Percentiles rank a stretch among this genome's conserved stretches.
Conservation (phyloP, 2,329 filamentous ascomycete species). For the Fusarium sp. region DNA sequence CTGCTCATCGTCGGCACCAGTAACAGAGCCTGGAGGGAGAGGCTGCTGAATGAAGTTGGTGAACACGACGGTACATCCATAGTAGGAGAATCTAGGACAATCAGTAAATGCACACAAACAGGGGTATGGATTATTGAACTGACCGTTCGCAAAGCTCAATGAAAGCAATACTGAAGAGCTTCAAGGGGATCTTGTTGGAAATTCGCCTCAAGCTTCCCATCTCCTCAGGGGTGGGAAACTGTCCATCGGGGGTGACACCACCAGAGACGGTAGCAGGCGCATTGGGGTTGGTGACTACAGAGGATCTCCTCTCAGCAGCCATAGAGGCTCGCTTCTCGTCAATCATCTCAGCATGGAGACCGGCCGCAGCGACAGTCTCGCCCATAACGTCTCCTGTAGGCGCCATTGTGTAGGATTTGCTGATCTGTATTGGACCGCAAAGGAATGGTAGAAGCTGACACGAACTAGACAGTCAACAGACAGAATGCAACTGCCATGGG, state of each 20-base stretch:
- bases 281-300: slow-evolving; percentile 32
- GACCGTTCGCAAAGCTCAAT: slow-evolving; percentile 75
- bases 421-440: slow-evolving; percentile 1
- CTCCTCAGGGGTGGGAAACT: slow-evolving; percentile 52
- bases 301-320: slow-evolving; percentile 46
- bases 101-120: background rate
- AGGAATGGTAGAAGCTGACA: slow-evolving; percentile 1
- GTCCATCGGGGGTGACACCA: slow-evolving; percentile 8
- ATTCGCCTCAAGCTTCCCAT: slow-evolving; percentile 64
- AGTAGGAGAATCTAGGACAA: slow-evolving; percentile 70
- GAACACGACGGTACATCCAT: slow-evolving; percentile 72
- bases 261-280: background rate
- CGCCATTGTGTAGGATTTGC: slow-evolving; percentile 40
- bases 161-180: slow-evolving; percentile 71
- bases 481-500: background rate
- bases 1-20: slow-evolving; percentile 60
- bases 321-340: slow-evolving; percentile 49
- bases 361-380: slow-evolving; percentile 49
- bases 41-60: slow-evolving; percentile 73
- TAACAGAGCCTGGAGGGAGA: slow-evolving; percentile 64
- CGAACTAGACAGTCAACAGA: background rate
- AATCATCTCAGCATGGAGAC: slow-evolving; percentile 43
- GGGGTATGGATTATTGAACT: background rate
- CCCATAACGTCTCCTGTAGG: slow-evolving; percentile 49
- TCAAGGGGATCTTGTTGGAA: slow-evolving; percentile 67